Evolutionary conservation across 2,329 filamentous ascomycete genomes (phyloP), one percentile per base, ranked within the genome.

Genomic region (Paraphaeosphaeria minitans): DNA sequence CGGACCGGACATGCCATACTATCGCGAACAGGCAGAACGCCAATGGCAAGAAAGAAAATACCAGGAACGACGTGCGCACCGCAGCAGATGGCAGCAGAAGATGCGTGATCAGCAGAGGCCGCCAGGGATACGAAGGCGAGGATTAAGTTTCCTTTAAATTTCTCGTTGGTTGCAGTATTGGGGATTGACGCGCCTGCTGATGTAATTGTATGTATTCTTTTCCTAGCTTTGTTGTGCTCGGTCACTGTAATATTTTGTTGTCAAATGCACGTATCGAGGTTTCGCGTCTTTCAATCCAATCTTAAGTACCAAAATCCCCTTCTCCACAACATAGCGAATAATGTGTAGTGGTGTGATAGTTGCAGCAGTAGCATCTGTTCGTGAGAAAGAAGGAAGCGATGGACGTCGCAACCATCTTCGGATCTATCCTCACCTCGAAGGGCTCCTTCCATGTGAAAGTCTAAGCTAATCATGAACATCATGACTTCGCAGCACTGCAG

Each of bases 1-100:
- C 5, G 14, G 35, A 14, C 16, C 13, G 16, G 35, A 39, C 12
- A 12, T 39, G 16, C 35, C 14, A 16, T 16, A 39, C 12, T 16
- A 39, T 14, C 35, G 16, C 6, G 6, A 39, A 5, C 16, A 16
- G 12, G 35, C 16, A 14, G 13, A 39, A 16, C 35, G 35, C 35
- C 13, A 16, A 14, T 39, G 35, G 35, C 2, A 39, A 39, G 35
- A 16, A 39, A 64, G 63, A 59, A 48, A 29, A 12, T 39, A 39
- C 16, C 35, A 46, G 43, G 22, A 46, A 22, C 35, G 35, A 46
- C 21, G 43, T 24, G 43, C 43, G 13, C 21, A 29, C 8, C 22
- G 43, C 22, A 22, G 22, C 35, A 39, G 35, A 13, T 16, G 35
- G 35, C 12, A 16, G 13, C 35, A 16, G 35, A 39, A 39, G 35